These are phyloP conservation scores for Podosphaera xanthii DNA, from an alignment of 2,329 filamentous ascomycete genomes.

Conservation along the genomic window DNA sequence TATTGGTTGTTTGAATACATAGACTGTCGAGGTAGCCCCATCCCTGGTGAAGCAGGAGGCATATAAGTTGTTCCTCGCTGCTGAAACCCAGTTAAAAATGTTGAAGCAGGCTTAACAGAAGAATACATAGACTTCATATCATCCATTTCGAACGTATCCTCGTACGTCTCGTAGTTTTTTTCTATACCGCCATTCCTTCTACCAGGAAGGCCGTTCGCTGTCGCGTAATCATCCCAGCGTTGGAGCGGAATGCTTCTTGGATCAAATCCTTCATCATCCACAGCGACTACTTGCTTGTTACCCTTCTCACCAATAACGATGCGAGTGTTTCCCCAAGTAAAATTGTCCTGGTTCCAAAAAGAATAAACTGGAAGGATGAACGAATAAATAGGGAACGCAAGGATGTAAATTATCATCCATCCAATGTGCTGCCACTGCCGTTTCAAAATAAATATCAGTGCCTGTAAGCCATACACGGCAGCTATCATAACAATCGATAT, in stretches of 20 bases:
- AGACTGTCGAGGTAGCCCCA: constrained; percentile 28
- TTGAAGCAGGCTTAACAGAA: constrained; percentile 65
- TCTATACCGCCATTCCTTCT: constrained; percentile 53
- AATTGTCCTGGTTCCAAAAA: constrained; percentile 99
- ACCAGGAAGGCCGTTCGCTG: constrained; percentile 68
- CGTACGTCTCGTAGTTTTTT: constrained; percentile 43
- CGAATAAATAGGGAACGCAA: constrained; percentile 88
- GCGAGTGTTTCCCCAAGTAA: constrained; percentile 96
- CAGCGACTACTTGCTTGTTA: constrained; percentile 68
- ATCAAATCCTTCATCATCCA: constrained; percentile 69
- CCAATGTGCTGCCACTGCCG: constrained; percentile 95
- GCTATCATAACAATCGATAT: constrained; percentile 80
- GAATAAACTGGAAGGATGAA: constrained; percentile 85
- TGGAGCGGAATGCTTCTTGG: constrained; percentile 83
- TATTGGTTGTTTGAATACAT: constrained; percentile 22
- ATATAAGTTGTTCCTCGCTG: constrained; percentile 39
- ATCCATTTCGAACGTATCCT: constrained; percentile 83
- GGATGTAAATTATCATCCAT: constrained; percentile 97
- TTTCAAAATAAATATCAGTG: constrained; percentile 88
- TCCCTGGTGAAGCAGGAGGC: constrained; percentile 62
- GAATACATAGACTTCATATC: constrained; percentile 95
- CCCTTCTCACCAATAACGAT: constrained; percentile 90
- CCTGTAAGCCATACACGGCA: constrained; percentile 84
- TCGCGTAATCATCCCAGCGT: constrained; percentile 90
- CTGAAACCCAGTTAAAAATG: constrained; percentile 66